Evolutionary conservation across 139 green algal species (phyloP), one percentile per base, ranked within the genome.

Genomic region (Pseudopediastrum boryanum): DNA sequence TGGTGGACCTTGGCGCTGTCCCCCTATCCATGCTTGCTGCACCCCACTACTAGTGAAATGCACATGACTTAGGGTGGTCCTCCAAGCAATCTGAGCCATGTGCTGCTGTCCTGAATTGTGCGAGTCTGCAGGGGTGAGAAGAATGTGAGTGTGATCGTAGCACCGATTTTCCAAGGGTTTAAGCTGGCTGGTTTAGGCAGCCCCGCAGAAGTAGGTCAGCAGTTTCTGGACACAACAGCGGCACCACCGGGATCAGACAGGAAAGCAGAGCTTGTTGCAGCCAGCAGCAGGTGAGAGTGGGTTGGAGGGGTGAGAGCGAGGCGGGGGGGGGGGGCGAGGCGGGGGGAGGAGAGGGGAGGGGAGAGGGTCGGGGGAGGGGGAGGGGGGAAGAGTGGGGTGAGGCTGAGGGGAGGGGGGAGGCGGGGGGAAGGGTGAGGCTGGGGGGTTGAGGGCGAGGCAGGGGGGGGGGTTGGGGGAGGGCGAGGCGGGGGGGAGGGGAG

Each of bases 111-210:
- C n/a, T n/a, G n/a, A n/a, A n/a, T n/a, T n/a, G n/a, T n/a, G 13
- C 46, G 46, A 12, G 13, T 16, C 13, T 56, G 46, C 84, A 93
- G 85, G 23, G 95, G 95, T 0, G 95, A 98, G 79, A 85, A 95
- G 73, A 98, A 98, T 73, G 84, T 98, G 33, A 92, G 79, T 41
- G 90, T 98, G 1, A 87, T 98, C 13, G 94, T 95, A 13, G 90
- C 92, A 1, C 92, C 94, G 51, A 94, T 98, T 63, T 46, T 74
- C 3, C 27, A 80, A 2, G 92, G 93, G 29, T 98, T 98, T 87
- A 83, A 33, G 16, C 79, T 97, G 46, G 38, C 75, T 33, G 80
- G 44, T 58, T 71, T 98, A 59, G 93, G 92, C 2, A 78, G 25
- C 3, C 79, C 92, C 1, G 52, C 87, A 33, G 35, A 89, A 50